Conservation (phyloP, 2,329 filamentous ascomycete genomes). For the Diaporthe aspalathi region DNA sequence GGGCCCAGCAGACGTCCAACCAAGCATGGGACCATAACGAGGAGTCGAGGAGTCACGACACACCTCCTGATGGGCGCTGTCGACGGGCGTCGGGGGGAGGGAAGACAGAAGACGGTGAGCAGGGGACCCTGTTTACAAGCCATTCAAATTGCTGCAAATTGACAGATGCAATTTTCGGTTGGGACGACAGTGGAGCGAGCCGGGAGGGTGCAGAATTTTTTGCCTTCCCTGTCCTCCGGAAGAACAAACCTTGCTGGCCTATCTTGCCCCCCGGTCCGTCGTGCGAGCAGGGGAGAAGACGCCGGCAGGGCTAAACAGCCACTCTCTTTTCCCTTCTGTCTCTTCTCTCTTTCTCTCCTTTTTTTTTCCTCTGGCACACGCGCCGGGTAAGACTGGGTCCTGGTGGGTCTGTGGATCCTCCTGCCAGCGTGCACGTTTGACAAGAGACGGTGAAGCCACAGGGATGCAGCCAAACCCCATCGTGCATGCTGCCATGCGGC, state of each 20-base stretch:
- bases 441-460: slow-evolving; percentile 38
- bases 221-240: slow-evolving; percentile 26
- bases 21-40: too few relatives aligned
- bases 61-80: slow-evolving; percentile 23
- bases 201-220: slow-evolving; percentile 39
- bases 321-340: slow-evolving; percentile 15
- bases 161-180: slow-evolving; percentile 30
- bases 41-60: background rate
- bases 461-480: slow-evolving; percentile 13
- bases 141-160: slow-evolving; percentile 36
- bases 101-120: slow-evolving; percentile 39
- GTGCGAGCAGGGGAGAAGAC: slow-evolving; percentile 4
- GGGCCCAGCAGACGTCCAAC: background rate
- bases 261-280: background rate
- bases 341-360: slow-evolving; percentile 28
- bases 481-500: slow-evolving; percentile 31
- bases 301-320: slow-evolving; percentile 10
- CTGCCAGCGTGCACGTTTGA: slow-evolving; percentile 36
- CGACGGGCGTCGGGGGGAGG: background rate
- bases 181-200: slow-evolving; percentile 27
- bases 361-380: slow-evolving; percentile 32
- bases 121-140: background rate
- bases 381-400: slow-evolving; percentile 36
- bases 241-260: slow-evolving; percentile 14
- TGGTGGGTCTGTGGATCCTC: slow-evolving; percentile 32